Conservation (phyloP, 495 filamentous ascomycete species). For the Rhypophila decipiens region DNA sequence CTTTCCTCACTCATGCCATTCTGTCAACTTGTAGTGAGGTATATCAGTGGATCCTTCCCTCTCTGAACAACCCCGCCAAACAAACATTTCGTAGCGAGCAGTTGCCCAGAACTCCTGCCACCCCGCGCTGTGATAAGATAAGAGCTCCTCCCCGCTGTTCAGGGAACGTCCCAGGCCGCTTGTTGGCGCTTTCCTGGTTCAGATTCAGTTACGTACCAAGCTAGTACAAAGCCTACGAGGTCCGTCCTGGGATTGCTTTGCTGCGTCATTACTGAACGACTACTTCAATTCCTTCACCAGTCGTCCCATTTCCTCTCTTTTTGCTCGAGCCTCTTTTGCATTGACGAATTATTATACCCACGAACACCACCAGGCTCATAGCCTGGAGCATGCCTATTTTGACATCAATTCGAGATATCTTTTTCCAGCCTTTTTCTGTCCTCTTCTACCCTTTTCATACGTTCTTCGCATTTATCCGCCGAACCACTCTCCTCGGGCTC, state of each 20-base stretch:
- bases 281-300: not conserved
- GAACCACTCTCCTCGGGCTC: slow-evolving; percentile 16
- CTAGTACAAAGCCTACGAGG: no score
- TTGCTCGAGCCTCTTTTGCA: not conserved
- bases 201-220: no score
- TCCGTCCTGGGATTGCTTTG: no score
- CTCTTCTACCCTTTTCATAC: slow-evolving; percentile 19
- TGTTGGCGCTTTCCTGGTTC: no score
- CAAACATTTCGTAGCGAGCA: no score
- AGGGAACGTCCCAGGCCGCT: no score
- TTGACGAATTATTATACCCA: slow-evolving; percentile 3
- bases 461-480: slow-evolving; percentile 15
- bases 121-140: slow-evolving; percentile 30
- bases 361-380: slow-evolving; percentile 15
- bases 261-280: no score
- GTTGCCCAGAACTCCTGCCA: no score
- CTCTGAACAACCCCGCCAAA: no score
- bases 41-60: no score
- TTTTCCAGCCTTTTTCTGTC: slow-evolving; percentile 17
- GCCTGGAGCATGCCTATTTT: slow-evolving; percentile 23
- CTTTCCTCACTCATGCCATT: not conserved
- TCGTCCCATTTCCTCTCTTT: not conserved
- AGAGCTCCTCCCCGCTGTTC: slow-evolving; percentile 26
- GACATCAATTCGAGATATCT: slow-evolving; percentile 6
- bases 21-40: not conserved